phyloP scores from a whole-genome alignment of 2,329 filamentous ascomycete species.

The Trichoderma breve region DNA sequence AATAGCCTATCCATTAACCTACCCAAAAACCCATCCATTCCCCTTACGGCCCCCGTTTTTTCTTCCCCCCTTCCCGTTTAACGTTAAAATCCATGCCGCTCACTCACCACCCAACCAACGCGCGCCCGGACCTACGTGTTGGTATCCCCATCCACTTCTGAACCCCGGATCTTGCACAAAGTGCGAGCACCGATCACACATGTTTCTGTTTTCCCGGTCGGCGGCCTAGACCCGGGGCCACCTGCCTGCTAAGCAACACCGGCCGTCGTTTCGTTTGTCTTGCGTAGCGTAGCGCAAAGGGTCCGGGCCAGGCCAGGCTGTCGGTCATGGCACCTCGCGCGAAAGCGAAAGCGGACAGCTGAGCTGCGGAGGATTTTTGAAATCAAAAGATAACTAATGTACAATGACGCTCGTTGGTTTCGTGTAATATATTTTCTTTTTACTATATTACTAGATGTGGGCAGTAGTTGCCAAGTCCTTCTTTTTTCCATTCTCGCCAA shows the following conservation, averaged over 20 bases:
- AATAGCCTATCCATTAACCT: neutral
- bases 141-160: neutral
- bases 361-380: neutral
- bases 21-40: neutral
- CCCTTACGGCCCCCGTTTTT: neutral
- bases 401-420: neutral
- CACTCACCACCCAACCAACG: neutral
- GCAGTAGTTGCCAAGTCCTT: neutral
- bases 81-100: neutral
- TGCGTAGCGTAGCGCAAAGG: too few relatives aligned
- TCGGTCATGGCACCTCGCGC: neutral
- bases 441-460: neutral
- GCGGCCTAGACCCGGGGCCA: neutral
- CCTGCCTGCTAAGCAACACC: too few relatives aligned
- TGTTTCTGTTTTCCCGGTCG: neutral
- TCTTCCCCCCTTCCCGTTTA: neutral
- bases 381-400: neutral
- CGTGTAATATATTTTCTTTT: neutral
- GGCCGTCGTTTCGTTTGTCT: too few relatives aligned
- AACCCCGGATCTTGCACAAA: conserved; percentile 2
- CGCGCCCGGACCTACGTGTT: neutral
- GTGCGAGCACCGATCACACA: conserved; percentile 9
- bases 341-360: neutral
- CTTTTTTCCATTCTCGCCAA: neutral
- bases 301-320: neutral